Base-by-base conservation (phyloP, 305 asterid genomes). In the Fraxinus xanthoxyloides region DNA sequence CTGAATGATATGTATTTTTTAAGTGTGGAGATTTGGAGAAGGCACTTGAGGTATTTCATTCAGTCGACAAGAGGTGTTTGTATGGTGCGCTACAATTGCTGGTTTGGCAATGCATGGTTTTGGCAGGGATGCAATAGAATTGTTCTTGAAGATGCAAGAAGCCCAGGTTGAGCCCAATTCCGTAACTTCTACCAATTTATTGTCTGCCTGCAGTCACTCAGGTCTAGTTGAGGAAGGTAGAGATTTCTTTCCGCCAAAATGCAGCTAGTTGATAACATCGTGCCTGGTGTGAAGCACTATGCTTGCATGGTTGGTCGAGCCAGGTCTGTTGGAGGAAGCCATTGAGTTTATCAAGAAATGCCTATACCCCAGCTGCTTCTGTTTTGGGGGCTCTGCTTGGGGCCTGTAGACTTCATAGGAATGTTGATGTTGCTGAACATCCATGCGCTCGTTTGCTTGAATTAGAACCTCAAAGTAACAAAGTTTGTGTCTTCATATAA, bases 231-330 rank as follows among this genome's bases (percentile, higher is more conserved):
- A 90, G 72, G 92, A 88, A 73, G 97, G 97, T 15, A 85, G 83
- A 26, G 83, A 13, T 17, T 67, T 90, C 93, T 93, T 94, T 93
- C 83, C 65, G 70, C 73, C 89, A 88, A 83, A 93, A 93, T 93
- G 97, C 91, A 86, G 79, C 77, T 54, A 23, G 80, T 85, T 77
- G 85, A 89, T 77, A 82, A 87, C 34, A 72, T 93, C 69, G 84
- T 79, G 15, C 97, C 96, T 5, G 77, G 84, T 26, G 79, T 89
- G 36, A 91, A 89, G 87, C 98, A 95, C 85, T 89, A 91, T 23
- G 93, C 95, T n/a, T 91, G 96, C 90, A 56, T 92, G 91, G 92
- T 93, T 77, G 98, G 97, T 6, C 94, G 98, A 30, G 97, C 98
- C 98, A 4, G 97, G 95, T 19, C 84, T 80, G 6, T 40, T 93